Evolutionary conservation across 2,329 filamentous ascomycete genomes (phyloP).

Genomic region (Cercospora sojina): DNA sequence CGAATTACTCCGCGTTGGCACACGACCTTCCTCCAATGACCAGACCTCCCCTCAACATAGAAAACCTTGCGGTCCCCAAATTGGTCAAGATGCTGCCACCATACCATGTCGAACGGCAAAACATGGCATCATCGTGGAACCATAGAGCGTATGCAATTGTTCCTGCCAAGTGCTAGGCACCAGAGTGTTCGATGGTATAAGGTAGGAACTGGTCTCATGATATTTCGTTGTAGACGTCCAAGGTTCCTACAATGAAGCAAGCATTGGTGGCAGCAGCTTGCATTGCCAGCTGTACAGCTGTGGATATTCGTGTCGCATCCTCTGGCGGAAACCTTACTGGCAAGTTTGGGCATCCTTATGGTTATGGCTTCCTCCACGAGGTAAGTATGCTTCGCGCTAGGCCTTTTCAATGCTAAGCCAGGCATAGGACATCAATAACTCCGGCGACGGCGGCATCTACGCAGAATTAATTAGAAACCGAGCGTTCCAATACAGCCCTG

Average conservation of each 20-base stretch:
- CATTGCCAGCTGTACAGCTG: slow-evolving; percentile 4
- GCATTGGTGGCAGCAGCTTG: slow-evolving; percentile 5
- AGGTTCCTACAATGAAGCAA: not conserved
- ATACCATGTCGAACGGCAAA: not conserved
- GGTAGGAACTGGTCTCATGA: not conserved
- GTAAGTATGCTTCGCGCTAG: not conserved
- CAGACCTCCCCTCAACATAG: not conserved
- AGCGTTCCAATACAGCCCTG: slow-evolving; percentile 57
- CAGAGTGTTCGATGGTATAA: not conserved
- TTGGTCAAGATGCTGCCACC: not conserved
- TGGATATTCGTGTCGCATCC: slow-evolving; percentile 21
- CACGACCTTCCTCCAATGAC: not conserved
- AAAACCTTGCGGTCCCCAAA: not conserved
- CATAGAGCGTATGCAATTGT: not conserved
- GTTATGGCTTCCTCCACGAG: slow-evolving; percentile 20
- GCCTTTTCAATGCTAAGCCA: not conserved
- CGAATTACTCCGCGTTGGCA: not conserved
- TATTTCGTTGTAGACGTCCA: not conserved
- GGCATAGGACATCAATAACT: slow-evolving; percentile 56
- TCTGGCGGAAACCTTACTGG: slow-evolving; percentile 25
- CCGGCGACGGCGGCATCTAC: slow-evolving; percentile 71
- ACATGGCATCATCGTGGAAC: not conserved
- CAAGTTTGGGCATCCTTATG: slow-evolving; percentile 19
- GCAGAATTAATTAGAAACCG: slow-evolving; percentile 69
- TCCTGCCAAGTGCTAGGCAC: not conserved